These are phyloP conservation scores for Fusarium ramigenum DNA, from an alignment of 2,329 filamentous ascomycete species.

Conservation along the genomic window DNA sequence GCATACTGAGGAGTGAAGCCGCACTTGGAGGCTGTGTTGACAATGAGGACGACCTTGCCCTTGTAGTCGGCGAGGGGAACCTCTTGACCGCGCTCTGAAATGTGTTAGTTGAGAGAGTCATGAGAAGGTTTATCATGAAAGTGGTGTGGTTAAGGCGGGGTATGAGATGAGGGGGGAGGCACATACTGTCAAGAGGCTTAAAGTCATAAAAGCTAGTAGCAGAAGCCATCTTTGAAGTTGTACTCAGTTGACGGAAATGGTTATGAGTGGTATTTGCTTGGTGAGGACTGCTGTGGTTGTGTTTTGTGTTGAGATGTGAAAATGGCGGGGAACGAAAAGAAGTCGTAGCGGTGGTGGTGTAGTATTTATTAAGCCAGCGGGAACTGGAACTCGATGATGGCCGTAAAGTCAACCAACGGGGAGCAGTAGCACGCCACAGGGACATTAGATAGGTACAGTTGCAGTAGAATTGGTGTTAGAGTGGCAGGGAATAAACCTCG, in stretches of 20 bases:
- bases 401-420: constrained; percentile 4
- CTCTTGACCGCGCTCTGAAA: constrained; percentile 67
- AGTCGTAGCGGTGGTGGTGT: constrained; percentile 6
- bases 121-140: not conserved
- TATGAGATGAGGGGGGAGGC: not conserved
- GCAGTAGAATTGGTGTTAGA: not conserved
- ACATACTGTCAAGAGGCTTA: constrained; percentile 81
- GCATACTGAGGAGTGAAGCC: constrained; percentile 97
- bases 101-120: constrained; percentile 17
- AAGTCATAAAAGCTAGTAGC: constrained; percentile 78
- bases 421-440: constrained; percentile 20
- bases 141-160: not conserved
- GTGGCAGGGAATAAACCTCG: not conserved
- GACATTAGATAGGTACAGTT: constrained; percentile 1
- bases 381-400: constrained; percentile 8
- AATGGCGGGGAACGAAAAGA: constrained; percentile 19
- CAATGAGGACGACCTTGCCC: constrained; percentile 92
- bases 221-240: constrained; percentile 49
- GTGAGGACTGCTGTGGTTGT: constrained; percentile 6
- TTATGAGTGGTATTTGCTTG: constrained; percentile 4
- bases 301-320: constrained; percentile 23
- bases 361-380: constrained; percentile 32
- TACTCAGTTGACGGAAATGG: constrained; percentile 3
- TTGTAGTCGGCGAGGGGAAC: constrained; percentile 77
- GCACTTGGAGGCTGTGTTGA: constrained; percentile 99